Evolutionary conservation across 768 basidiomycete species (phyloP).

Genomic region (Cystofilobasidium macerans): DNA sequence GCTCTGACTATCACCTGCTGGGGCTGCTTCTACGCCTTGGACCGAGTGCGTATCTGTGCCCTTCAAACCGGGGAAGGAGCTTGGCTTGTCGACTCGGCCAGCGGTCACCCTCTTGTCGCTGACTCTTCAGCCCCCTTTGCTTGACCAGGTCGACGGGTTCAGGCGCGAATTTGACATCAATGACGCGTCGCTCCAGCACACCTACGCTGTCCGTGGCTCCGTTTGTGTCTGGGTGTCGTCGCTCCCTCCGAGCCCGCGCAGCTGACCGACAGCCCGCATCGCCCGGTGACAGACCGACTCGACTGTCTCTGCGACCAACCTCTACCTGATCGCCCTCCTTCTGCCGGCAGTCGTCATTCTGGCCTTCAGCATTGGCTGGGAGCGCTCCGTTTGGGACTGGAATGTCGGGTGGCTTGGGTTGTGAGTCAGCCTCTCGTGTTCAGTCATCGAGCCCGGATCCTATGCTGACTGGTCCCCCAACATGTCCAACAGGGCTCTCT

Average conservation of each 20-base stretch:
- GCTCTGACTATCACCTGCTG: background rate
- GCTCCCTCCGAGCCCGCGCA: background rate
- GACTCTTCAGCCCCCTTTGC: background rate
- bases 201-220: background rate
- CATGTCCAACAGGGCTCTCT: constrained; percentile 49
- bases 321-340: constrained; percentile 6
- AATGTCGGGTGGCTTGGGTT: constrained; percentile 12
- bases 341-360: constrained; percentile 12
- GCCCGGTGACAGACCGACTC: background rate
- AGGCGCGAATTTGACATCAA: constrained; percentile 14
- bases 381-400: background rate
- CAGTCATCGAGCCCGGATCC: too few relatives aligned
- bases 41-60: background rate
- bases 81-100: background rate
- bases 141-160: constrained; percentile 12
- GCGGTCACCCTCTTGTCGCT: background rate
- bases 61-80: too few relatives aligned
- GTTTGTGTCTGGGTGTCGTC: background rate
- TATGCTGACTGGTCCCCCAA: too few relatives aligned
- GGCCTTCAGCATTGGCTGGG: background rate
- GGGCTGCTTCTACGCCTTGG: background rate
- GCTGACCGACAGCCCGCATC: too few relatives aligned
- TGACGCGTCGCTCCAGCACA: constrained; percentile 13
- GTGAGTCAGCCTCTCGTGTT: background rate
- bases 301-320: background rate